These are phyloP conservation scores for Cardamine chenopodiifolia DNA, from an alignment of 345 rosid species.

Conservation along the genomic window DNA sequence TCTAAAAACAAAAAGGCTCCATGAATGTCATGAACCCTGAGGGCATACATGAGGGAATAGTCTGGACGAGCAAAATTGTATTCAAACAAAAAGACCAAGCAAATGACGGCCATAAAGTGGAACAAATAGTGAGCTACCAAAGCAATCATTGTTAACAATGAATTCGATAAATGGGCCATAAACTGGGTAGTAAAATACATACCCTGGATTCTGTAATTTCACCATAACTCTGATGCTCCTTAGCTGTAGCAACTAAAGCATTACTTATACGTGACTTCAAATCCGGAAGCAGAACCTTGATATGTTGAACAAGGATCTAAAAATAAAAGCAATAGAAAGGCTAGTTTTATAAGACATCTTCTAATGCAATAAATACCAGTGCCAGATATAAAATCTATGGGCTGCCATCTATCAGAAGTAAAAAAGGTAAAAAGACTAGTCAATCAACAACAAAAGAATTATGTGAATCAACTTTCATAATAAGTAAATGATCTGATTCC, in stretches of 20 bases:
- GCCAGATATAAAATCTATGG: slow-evolving; percentile 1
- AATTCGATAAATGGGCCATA: neutral
- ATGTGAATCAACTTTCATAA: neutral
- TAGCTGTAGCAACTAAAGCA: slow-evolving; percentile 51
- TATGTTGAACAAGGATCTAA: slow-evolving; percentile 68
- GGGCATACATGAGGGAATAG: slow-evolving; percentile 14
- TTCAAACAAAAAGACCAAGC: neutral
- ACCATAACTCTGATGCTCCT: slow-evolving; percentile 61
- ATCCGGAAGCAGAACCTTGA: slow-evolving; percentile 58
- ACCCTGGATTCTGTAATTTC: slow-evolving; percentile 59
- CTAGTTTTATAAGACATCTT: slow-evolving; percentile 21
- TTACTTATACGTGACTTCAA: slow-evolving; percentile 61
- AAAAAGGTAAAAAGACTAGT: neutral
- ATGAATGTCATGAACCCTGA: slow-evolving; percentile 1
- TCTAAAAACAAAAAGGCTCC: slow-evolving; percentile 16
- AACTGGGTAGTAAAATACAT: slow-evolving; percentile 30
- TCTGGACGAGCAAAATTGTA: slow-evolving; percentile 15
- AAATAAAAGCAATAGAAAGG: slow-evolving; percentile 20
- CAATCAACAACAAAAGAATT: slow-evolving; percentile 1
- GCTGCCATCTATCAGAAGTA: neutral
- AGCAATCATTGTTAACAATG: slow-evolving; percentile 20
- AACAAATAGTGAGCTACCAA: neutral
- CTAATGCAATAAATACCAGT: slow-evolving; percentile 3
- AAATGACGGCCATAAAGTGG: slow-evolving; percentile 8
- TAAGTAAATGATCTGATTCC: slow-evolving; percentile 6